Evolutionary conservation across 352 stramenopile genomes (phyloP), one percentile per base, ranked within the genome.

Genomic region (Globisporangium spinosum): DNA sequence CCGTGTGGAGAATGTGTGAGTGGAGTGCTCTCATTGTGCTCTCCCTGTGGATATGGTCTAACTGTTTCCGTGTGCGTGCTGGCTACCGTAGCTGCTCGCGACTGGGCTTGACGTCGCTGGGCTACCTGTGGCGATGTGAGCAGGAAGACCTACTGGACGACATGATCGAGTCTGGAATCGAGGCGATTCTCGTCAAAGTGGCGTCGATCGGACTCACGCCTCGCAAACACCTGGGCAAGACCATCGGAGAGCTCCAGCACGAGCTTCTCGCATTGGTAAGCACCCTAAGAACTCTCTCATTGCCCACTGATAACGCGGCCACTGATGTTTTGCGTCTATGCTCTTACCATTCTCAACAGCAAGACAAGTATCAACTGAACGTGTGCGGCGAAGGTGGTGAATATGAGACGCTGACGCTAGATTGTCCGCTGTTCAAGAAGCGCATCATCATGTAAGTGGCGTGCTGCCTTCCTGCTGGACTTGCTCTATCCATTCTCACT

Each of bases 371-470:
- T 76, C 93, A 98, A 63, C 95, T 99, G 72, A 98, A 99, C 74
- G 89, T 99, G 8, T 99, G 97, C 47, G 98, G 98, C 17, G 98
- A 99, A 85, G 98, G 98, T 45, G 98, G 98, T 22, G 98, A 99
- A 78, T 99, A 99, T 84, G 98, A 99, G 83, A 98, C 97, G 2
- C 82, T 99, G 34, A 98, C 98, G 27, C 74, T 99, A n/a, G 95
- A 99, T 83, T 99, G 92, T 73, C 94, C 95, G 27, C 77, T 98
- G 3, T 98, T 99, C 66, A 94, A 97, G 68, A 94, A 98, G 70
- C 82, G 92, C 17, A 96, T 98, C 62, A 86, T 96, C 55, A 83
- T 97, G 84, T 95, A 90, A 27, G 77, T 71, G 15, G 12, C 23
- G 0, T 27, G 5, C 1, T 4, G 6, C n/a, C 3, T 58, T 13